phyloP scores from a whole-genome alignment of 345 rosid genomes.

The Eucalyptus melliodora region DNA sequence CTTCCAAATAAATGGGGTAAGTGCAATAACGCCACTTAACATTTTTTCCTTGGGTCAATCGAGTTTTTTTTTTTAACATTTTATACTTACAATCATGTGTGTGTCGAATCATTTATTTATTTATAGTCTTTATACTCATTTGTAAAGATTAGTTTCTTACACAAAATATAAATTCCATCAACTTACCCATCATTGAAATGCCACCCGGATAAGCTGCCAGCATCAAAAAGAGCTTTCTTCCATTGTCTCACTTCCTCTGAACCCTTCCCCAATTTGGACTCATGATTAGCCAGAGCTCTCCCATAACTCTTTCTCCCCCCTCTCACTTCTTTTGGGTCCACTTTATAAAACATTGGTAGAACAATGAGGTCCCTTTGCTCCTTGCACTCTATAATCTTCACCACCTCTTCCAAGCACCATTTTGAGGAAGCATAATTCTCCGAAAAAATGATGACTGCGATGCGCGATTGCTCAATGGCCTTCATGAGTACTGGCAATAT shows the following conservation, averaged over 20 bases:
- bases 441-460: not conserved
- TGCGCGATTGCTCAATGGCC: not conserved
- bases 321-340: not conserved
- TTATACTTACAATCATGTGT: too few relatives aligned
- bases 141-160: too few relatives aligned
- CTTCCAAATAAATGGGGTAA: too few relatives aligned
- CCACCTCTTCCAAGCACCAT: not conserved
- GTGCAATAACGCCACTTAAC: too few relatives aligned
- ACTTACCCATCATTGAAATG: not conserved
- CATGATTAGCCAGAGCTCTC: not conserved
- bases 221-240: not conserved
- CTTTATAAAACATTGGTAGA: not conserved
- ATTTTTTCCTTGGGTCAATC: too few relatives aligned
- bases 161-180: not conserved
- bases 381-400: not conserved
- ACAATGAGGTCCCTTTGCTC: not conserved
- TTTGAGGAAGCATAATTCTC: not conserved
- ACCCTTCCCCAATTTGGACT: not conserved
- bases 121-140: too few relatives aligned
- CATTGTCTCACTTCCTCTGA: not conserved
- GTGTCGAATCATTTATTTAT: too few relatives aligned
- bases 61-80: too few relatives aligned
- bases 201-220: not conserved
- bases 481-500: not conserved
- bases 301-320: not conserved